Evolutionary conservation across 495 filamentous ascomycete genomes (phyloP), one percentile per base, ranked within the genome.

Genomic region (Recurvomyces mirabilis): DNA sequence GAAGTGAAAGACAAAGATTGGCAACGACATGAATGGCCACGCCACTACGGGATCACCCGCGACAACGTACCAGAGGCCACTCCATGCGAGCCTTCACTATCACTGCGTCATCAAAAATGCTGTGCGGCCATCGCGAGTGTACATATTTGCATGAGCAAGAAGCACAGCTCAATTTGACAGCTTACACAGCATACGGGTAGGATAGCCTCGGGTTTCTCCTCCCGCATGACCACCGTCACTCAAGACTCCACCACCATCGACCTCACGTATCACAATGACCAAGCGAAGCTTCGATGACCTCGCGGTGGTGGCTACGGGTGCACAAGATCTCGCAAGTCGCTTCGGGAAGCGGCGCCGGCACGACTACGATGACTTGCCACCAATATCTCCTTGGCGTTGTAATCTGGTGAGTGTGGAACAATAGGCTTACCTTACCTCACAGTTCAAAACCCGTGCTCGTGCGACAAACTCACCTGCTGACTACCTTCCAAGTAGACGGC

Each of bases 371-470:
- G 48, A 46, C 24, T 9, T 39, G 12, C 48, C 49, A 11, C 19
- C 30, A 19, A 47, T 52, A 26, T 39, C 69, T 23, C 46, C 51
- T 37, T 75, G 66, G 67, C 61, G 73, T 34, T 69, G 66, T 36
- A 77, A 76, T 41, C 41, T 76, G 60, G 72, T 76, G 59, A 48
- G 57, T 49, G n/a, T n/a, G 15, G n/a, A n/a, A n/a, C n/a, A n/a
- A n/a, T n/a, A n/a, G n/a, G n/a, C n/a, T n/a, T n/a, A n/a, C n/a
- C 20, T 23, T 5, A 28, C 24, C 19, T 31, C 18, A 15, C 11
- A 37, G 17, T 21, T 4, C 12, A 3, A 2, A 37, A 10, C 15
- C 18, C 14, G 12, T 4, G 30, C 26, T 42, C 19, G 26, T 35
- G 29, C 17, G 17, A 44, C 43, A 29, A n/a, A 4, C 12, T 39